Percentiles rank a stretch among this genome's conserved stretches.
phyloP scores from a whole-genome alignment of 257 asterid genomes.

The Verbena officinalis region DNA sequence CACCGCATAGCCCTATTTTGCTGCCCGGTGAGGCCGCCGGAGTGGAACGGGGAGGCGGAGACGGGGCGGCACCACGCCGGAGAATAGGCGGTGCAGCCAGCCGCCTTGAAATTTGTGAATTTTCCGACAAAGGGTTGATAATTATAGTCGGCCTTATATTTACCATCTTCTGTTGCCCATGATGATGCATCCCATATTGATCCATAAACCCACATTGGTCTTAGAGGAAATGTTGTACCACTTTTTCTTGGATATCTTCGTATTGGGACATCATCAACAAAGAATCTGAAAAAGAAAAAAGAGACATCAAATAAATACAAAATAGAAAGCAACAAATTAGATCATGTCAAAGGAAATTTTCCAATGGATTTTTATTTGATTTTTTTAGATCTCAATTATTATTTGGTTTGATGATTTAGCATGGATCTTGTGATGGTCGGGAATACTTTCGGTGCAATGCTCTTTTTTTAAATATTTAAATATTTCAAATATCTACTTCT shows the following conservation, averaged over 20 bases:
- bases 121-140: conserved; percentile 85
- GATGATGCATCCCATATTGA: conserved; percentile 96
- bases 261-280: conserved; percentile 89
- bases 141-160: conserved; percentile 69
- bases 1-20: conserved; percentile 66
- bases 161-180: conserved; percentile 92
- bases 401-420: conserved; percentile 21
- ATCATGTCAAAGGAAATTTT: conserved; percentile 28
- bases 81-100: conserved; percentile 84
- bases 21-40: conserved; percentile 65
- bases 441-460: conserved; percentile 15
- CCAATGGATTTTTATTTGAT: conserved; percentile 14
- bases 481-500: neutral
- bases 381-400: conserved; percentile 30
- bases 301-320: conserved; percentile 29
- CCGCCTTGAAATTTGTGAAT: conserved; percentile 68
- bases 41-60: conserved; percentile 65
- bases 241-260: conserved; percentile 72
- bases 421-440: conserved; percentile 24
- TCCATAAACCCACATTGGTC: conserved; percentile 98
- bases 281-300: conserved; percentile 63
- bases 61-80: conserved; percentile 66
- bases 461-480: neutral
- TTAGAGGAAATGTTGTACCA: conserved; percentile 65
- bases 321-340: conserved; percentile 24